Evolutionary conservation across 2,329 filamentous ascomycete genomes (phyloP), one percentile per base, ranked within the genome.

Genomic region (Trichophaea hybrida): DNA sequence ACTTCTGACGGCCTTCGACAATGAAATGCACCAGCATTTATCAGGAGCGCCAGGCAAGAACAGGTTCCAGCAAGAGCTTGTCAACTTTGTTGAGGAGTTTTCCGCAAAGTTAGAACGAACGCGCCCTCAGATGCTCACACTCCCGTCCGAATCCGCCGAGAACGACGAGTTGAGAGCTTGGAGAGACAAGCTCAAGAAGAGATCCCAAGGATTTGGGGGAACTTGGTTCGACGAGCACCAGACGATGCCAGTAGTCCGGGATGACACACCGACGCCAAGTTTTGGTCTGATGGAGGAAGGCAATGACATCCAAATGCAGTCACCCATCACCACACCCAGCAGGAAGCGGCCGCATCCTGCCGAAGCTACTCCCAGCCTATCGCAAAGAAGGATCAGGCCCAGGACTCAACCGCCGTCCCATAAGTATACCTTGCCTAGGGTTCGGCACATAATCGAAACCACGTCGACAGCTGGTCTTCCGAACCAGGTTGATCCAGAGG

Each of bases 1-100:
- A 10, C 61, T 67, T 4, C 52, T 68, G 1, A 57, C 61, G 10
- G 54, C 65, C 32, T 68, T 68, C 40, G 62, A 66, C 40, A 54
- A 58, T 6, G 35, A 55, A 8, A 59, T 66, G 17, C 48, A 52
- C 1, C 61, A 63, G 5, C 61, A 63, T 8, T 57, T 68, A 12
- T 60, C 63, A 13, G 62, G 62, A 3, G 63, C 59, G 5, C 58
- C 55, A 5, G 67, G 64, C 5, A 58, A 66, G 43, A 68, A 67
- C 51, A 60, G 64, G n/a, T 68, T 68, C 40, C 63, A 60, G 31
- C 62, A 61, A n/a, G 57, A 63, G n/a, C 65, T 67, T 49, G 64
- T 63, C 8, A 56, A 59, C 24, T 52, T 59, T 5, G 61, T 64
- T 1, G 59, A 61, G 8, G 57, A 55, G 5, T 64, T 68, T 24